phyloP scores from a whole-genome alignment of 805 yeast genomes.

The Candida boleticola region DNA sequence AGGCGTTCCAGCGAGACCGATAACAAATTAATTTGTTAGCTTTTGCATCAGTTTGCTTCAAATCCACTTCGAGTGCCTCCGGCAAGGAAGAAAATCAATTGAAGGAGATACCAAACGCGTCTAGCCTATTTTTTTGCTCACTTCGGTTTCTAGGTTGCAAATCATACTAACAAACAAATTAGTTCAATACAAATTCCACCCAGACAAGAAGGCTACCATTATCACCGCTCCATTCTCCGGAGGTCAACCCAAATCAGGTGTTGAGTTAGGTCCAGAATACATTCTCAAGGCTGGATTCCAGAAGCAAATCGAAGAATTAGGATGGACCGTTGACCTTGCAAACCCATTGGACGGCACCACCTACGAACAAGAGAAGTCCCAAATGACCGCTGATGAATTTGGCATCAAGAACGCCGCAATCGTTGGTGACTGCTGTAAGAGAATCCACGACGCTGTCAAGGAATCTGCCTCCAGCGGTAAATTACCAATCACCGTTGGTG shows the following conservation, averaged over 20 bases:
- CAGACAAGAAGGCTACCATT: conserved; percentile 58
- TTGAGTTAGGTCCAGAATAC: conserved; percentile 89
- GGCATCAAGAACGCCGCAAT: conserved; percentile 73
- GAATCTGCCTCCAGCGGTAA: conserved; percentile 43
- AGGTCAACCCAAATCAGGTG: conserved; percentile 93
- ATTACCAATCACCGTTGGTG: conserved; percentile 87
- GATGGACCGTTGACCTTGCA: conserved; percentile 61
- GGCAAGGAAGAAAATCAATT: too few species aligned
- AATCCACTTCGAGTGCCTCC: too few species aligned
- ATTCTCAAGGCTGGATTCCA: conserved; percentile 71
- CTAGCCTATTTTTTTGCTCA: too few species aligned
- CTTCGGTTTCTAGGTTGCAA: too few species aligned
- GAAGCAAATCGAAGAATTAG: conserved; percentile 59
- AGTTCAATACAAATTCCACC: conserved; percentile 53
- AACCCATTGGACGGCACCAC: conserved; percentile 54
- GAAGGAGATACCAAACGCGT: too few species aligned
- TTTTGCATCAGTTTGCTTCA: too few species aligned
- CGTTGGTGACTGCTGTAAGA: conserved; percentile 71
- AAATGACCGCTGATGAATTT: conserved; percentile 21
- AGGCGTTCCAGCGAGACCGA: too few species aligned
- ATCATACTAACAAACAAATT: too few species aligned
- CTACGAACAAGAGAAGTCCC: conserved; percentile 41
- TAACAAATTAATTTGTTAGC: too few species aligned
- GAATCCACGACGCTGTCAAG: conserved; percentile 60
- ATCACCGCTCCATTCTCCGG: conserved; percentile 93